Evolutionary conservation across 2,329 filamentous ascomycete genomes (phyloP).

Genomic region (Xylariaceae sp.): DNA sequence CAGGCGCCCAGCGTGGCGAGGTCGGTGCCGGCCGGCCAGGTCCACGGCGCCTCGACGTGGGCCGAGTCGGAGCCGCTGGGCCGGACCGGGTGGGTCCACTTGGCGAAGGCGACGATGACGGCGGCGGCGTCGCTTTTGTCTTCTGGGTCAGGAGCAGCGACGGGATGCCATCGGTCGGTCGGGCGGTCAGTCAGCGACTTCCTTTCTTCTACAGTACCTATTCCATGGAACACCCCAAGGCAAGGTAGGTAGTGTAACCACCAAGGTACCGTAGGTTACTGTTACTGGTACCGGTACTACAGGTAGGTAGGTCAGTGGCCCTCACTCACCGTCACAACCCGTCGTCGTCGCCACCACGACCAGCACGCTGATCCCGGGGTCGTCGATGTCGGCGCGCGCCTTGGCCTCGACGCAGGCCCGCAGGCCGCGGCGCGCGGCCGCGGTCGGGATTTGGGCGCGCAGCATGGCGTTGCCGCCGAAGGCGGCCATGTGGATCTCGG

Average conservation of each 20-base stretch:
- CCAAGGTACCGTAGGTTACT: no score
- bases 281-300: no score
- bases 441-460: slow-evolving; percentile 16
- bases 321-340: no score
- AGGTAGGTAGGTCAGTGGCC: no score
- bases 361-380: slow-evolving; percentile 15
- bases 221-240: no score
- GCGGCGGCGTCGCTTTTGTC: not conserved
- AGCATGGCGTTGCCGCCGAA: slow-evolving; percentile 19
- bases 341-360: no score
- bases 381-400: slow-evolving; percentile 16
- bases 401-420: slow-evolving; percentile 11
- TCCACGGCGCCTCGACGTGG: slow-evolving; percentile 16
- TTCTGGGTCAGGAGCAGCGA: no score
- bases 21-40: slow-evolving; percentile 18
- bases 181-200: no score
- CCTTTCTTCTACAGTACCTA: no score
- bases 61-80: slow-evolving; percentile 2
- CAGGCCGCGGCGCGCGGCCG: slow-evolving; percentile 8
- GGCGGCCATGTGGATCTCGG: slow-evolving; percentile 19
- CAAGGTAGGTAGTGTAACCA: no score
- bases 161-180: no score
- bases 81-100: slow-evolving; percentile 18
- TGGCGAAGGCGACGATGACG: slow-evolving; percentile 18
- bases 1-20: slow-evolving; percentile 10